Evolutionary conservation across 805 yeast genomes (phyloP).

Genomic region (Candida multigemmis): DNA sequence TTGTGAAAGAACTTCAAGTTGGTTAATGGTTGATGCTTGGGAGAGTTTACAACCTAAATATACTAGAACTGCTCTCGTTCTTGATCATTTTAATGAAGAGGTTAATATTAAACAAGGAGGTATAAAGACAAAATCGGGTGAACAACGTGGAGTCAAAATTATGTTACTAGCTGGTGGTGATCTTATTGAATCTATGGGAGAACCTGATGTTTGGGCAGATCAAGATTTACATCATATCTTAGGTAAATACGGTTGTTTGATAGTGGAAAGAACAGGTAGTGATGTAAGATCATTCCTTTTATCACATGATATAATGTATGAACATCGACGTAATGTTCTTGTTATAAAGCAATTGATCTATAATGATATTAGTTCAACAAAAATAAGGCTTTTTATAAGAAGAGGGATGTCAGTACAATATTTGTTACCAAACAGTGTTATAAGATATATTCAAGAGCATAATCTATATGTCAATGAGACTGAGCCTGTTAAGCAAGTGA

Average conservation of each 20-base stretch:
- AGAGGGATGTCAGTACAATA: slow-evolving; percentile 97
- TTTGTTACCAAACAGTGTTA: slow-evolving; percentile 86
- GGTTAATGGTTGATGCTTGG: slow-evolving; percentile 99
- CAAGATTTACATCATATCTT: slow-evolving; percentile 88
- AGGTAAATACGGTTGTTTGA: slow-evolving; percentile 93
- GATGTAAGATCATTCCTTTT: slow-evolving; percentile 89
- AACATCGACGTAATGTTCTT: slow-evolving; percentile 85
- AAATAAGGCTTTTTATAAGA: slow-evolving; percentile 84
- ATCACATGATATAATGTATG: slow-evolving; percentile 95
- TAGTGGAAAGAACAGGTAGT: slow-evolving; percentile 93
- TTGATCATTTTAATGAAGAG: slow-evolving; percentile 95
- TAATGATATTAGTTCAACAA: slow-evolving; percentile 92
- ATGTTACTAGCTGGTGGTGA: slow-evolving; percentile 98
- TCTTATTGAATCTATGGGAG: slow-evolving; percentile 98
- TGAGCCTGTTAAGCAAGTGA: slow-evolving; percentile 91
- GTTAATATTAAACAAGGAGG: slow-evolving; percentile 89
- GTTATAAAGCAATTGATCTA: slow-evolving; percentile 94
- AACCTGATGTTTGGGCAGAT: slow-evolving; percentile 98
- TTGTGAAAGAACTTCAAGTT: slow-evolving; percentile 90
- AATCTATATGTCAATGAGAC: slow-evolving; percentile 74
- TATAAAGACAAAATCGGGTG: slow-evolving; percentile 49
- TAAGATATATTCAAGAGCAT: slow-evolving; percentile 90
- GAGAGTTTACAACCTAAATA: slow-evolving; percentile 87
- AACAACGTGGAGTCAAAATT: slow-evolving; percentile 73
- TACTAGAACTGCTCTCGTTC: slow-evolving; percentile 88